Evolutionary conservation across 257 asterid genomes (phyloP), one percentile per base, ranked within the genome.

Genomic region (Ligustrum vulgare): DNA sequence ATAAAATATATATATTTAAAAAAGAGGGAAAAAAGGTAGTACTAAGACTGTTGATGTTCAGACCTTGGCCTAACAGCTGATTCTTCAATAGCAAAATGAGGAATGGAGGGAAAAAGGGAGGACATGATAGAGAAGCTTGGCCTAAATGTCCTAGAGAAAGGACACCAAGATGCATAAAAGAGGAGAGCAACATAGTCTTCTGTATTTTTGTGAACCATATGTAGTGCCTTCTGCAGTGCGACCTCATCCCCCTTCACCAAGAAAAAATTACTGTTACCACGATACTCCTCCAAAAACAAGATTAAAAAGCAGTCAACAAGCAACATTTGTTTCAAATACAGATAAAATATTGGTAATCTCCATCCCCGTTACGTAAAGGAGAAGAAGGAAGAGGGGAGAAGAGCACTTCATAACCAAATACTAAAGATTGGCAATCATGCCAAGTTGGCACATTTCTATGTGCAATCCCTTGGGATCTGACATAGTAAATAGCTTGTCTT

Each of bases 131-230:
- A 93, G 84, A 91, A 89, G 72, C 81, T 86, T 70, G 96, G 93
- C 85, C 85, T 89, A 67, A 88, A 85, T 31, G 83, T 65, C 71
- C 80, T 83, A 56, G 98, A 95, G 92, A 95, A 95, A 69, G 98
- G 99, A 83, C 99, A 95, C 98, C 98, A 90, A 71, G 97, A 88
- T 31, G 99, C 93, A 84, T 93, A 93, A 92, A 93, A 95, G 80
- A 95, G 89, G 69, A 95, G 78, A 77, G 96, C 89, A 77, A 87
- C 94, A 74, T 91, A 93, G 69, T 89, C 90, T 43, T 84, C 84
- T 69, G 82, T 87, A 72, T 84, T 89, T 75, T 82, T 87, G 85
- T 95, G 91, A 78, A 90, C 90, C 82, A 85, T 81, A 80, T 78
- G 80, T 82, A 91, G 73, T 63, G 97, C 97, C 89, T 87, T 93